Conservation (phyloP, 169 alveolate species). For the Cryptosporidium tyzzeri region DNA sequence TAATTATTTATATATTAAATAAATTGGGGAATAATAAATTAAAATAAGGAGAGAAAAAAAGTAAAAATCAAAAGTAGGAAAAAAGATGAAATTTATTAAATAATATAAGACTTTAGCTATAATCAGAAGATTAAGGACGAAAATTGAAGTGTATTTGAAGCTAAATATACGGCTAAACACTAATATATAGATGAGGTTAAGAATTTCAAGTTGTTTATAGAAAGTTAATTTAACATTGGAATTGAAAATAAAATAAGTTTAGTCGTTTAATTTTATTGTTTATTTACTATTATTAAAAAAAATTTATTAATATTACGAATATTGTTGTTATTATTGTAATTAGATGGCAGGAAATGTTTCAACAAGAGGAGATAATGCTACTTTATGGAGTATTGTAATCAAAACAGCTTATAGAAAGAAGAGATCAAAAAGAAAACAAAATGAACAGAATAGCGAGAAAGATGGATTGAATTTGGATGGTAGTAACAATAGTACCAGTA, state of each 20-base stretch:
- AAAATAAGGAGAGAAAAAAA: too few relatives aligned
- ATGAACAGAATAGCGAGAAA: not conserved
- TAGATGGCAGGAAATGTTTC: slow-evolving; percentile 44
- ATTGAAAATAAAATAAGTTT: not conserved
- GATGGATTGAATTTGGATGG: not conserved
- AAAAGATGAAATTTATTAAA: not conserved
- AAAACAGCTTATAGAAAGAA: slow-evolving; percentile 71
- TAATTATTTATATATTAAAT: too few relatives aligned
- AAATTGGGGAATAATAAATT: not conserved
- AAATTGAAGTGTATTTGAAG: not conserved
- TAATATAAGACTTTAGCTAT: too few relatives aligned
- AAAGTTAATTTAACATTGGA: too few relatives aligned
- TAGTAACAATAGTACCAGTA: not conserved
- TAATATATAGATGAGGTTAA: not conserved
- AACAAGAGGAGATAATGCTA: slow-evolving; percentile 26
- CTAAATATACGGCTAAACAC: too few relatives aligned
- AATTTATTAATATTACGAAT: too few relatives aligned
- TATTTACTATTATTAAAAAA: too few relatives aligned
- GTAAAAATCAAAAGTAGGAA: too few relatives aligned
- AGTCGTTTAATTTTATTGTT: too few relatives aligned
- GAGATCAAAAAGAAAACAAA: slow-evolving; percentile 33
- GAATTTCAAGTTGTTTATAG: not conserved
- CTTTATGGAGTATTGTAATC: slow-evolving; percentile 72
- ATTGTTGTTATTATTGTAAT: not conserved
- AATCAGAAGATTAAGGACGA: not conserved